phyloP scores from a whole-genome alignment of 2,329 filamentous ascomycete genomes.

The Lasiodiplodia gonubiensis region DNA sequence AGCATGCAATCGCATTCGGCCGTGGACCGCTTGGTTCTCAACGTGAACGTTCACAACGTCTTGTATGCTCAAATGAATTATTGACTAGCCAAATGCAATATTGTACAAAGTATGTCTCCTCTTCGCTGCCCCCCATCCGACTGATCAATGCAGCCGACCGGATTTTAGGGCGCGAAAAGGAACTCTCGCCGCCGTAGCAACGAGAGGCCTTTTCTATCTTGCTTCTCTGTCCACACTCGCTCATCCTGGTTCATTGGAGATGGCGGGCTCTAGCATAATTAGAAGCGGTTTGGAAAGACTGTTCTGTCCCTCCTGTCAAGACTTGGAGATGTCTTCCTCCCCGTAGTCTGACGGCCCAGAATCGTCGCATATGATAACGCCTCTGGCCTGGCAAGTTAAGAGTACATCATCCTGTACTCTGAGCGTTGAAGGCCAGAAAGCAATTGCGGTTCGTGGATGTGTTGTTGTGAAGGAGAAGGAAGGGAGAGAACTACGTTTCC shows the following conservation, averaged over 20 bases:
- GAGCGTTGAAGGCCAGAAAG: neutral
- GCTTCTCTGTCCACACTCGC: constrained; percentile 65
- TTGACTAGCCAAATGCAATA: neutral
- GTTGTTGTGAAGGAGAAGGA: neutral
- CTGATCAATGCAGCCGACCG: constrained; percentile 24
- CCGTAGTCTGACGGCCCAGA: neutral
- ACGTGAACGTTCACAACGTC: neutral
- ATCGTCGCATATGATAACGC: neutral
- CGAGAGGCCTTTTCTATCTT: constrained; percentile 44
- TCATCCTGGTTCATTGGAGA: constrained; percentile 55
- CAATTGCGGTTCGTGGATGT: neutral
- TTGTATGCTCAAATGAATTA: neutral
- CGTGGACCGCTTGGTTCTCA: neutral
- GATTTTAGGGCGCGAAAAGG: constrained; percentile 21
- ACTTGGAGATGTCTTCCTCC: neutral
- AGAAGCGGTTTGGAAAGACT: constrained; percentile 44
- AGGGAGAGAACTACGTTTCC: neutral
- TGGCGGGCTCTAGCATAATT: constrained; percentile 63
- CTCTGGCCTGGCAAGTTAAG: neutral
- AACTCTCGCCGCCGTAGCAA: constrained; percentile 15
- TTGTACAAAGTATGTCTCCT: constrained; percentile 14
- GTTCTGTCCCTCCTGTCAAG: neutral
- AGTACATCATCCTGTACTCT: constrained; percentile 12
- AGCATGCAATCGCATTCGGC: neutral
- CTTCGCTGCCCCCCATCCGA: constrained; percentile 23